Base-by-base conservation (phyloP, 768 basidiomycete genomes). In the Mycena belliarum region DNA sequence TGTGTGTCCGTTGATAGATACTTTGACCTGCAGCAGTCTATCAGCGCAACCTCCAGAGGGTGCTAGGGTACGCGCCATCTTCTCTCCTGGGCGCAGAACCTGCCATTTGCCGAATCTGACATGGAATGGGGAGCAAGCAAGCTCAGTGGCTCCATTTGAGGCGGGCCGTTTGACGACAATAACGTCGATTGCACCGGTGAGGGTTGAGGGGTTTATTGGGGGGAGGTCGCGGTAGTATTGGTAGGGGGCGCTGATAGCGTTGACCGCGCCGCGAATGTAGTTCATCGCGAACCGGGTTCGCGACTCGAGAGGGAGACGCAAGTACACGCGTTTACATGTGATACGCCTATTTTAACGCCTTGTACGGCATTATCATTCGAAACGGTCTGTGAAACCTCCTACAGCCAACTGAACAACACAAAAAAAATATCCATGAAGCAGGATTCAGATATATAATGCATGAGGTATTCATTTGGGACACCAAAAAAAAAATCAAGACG, bases 121-220 rank as follows among this genome's bases (percentile, higher is more conserved):
- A 70, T 98, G 97, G 68, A 99, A 99, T 1, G 96, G 97, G 3
- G 93, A 94, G 69, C 95, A 97, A 1, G 84, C 89, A 16, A 97
- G 83, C 66, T 87, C 88, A 28, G 78, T 79, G 44, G 78, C 82
- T 52, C 87, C 85, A 61, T 80, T 75, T 63, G 80, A 77, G n/a
- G 82, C 75, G 23, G 84, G 86, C 45, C 88, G 84, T 61, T 88
- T 85, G 45, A 99, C 85, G 64, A 98, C 96, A 67, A 99, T 95
- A 73, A 99, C 93, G 81, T 99, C 96, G 81, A 98, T 97, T 42
- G 97, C 97, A 43, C 97, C 96, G 5, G 95, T 97, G 56, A 99
- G 84, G 0, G 97, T 99, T 0, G 96, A 88, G 0, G 97, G 95
- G 66, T 99, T 99, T 61, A 97, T 91, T 40, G 83, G 83, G 2